These are phyloP conservation scores for Termitomyces bulborhizus DNA, from an alignment of 768 basidiomycete species.

Conservation along the genomic window DNA sequence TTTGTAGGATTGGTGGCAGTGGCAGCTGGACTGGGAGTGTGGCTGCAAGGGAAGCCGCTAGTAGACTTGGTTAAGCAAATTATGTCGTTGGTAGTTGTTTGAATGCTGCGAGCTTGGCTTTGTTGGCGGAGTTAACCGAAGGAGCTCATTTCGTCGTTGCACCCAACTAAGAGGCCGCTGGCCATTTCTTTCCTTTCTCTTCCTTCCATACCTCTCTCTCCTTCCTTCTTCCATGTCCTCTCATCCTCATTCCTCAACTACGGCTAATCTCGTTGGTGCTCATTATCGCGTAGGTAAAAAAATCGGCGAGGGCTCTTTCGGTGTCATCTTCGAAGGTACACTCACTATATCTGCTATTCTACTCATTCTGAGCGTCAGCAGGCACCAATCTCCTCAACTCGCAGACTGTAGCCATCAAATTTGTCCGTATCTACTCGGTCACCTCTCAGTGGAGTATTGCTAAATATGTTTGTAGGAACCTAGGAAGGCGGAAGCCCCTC, in stretches of 20 bases:
- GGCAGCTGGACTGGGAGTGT: constrained; percentile 10
- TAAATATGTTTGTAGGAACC: constrained; percentile 56
- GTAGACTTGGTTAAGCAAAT: constrained; percentile 4
- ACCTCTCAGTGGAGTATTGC: constrained; percentile 9
- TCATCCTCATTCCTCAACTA: constrained; percentile 52
- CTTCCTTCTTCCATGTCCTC: constrained; percentile 41
- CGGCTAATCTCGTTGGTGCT: constrained; percentile 83
- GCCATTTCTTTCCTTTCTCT: constrained; percentile 23
- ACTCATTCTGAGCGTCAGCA: constrained; percentile 23
- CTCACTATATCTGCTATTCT: constrained; percentile 1
- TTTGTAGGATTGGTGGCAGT: constrained; percentile 18
- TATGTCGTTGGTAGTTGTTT: constrained; percentile 12
- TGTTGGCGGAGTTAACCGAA: constrained; percentile 18
- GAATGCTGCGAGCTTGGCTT: constrained; percentile 6
- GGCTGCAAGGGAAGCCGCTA: constrained; percentile 4
- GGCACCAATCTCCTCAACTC: constrained; percentile 98
- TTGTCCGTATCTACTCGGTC: constrained; percentile 57
- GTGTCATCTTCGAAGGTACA: constrained; percentile 87
- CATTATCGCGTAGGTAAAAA: constrained; percentile 98
- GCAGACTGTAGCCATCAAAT: constrained; percentile 99
- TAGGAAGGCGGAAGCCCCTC: constrained; percentile 93
- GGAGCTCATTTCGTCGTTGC: constrained; percentile 12
- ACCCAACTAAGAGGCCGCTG: constrained; percentile 24
- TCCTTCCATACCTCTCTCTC: constrained; percentile 15
- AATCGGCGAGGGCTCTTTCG: constrained; percentile 98